Evolutionary conservation across 306 rosid genomes (phyloP).

Genomic region (Psophocarpus tetragonolobus): DNA sequence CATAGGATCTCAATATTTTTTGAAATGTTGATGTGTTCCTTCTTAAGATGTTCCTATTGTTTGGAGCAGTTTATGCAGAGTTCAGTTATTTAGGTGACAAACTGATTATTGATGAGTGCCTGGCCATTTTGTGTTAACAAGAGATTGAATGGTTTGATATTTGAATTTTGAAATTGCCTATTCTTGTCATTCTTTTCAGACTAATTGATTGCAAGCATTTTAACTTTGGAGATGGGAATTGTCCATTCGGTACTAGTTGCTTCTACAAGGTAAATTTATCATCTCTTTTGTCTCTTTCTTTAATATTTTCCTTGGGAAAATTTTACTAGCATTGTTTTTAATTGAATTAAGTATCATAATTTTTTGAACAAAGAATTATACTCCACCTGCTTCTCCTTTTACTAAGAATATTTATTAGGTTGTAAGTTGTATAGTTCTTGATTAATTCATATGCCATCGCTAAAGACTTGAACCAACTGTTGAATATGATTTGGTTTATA

Average conservation of each 20-base stretch:
- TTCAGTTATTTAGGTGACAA: background rate
- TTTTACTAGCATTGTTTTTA: slow-evolving; percentile 24
- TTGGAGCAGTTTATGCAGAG: background rate
- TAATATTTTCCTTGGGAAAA: background rate
- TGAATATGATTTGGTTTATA: slow-evolving; percentile 15
- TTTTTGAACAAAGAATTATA: slow-evolving; percentile 8
- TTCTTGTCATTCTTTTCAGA: slow-evolving; percentile 45
- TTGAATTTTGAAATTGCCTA: background rate
- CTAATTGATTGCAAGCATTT: slow-evolving; percentile 95
- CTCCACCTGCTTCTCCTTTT: background rate
- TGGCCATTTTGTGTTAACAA: background rate
- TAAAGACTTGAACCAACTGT: background rate
- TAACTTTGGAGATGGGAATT: slow-evolving; percentile 80
- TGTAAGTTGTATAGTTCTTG: background rate
- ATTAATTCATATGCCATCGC: background rate
- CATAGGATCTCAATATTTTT: background rate
- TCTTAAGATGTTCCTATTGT: background rate
- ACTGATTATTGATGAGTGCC: background rate
- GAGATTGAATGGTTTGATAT: slow-evolving; percentile 1
- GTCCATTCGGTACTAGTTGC: slow-evolving; percentile 85
- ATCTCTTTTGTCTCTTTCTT: slow-evolving; percentile 9
- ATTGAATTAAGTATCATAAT: background rate
- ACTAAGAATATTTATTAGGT: background rate
- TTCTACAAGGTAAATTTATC: slow-evolving; percentile 77
- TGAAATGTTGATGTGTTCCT: background rate